Conservation (phyloP, 495 filamentous ascomycete species). For the Hypoxylon crocopeplum region DNA sequence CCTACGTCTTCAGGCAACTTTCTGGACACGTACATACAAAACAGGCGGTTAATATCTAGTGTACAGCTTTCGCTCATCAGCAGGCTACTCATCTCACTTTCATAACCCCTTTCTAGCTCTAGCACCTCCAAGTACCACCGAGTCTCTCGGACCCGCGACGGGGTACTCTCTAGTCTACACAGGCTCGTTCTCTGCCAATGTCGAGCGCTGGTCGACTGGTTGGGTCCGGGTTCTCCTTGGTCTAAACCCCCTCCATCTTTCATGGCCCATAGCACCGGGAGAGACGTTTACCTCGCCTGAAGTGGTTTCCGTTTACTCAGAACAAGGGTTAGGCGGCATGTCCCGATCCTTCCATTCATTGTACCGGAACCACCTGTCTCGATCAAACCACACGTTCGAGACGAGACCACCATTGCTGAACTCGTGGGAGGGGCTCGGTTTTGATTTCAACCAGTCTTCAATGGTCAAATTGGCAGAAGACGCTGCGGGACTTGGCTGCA, state of each 20-base stretch:
- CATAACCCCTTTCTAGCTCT: constrained; percentile 63
- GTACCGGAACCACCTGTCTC: constrained; percentile 62
- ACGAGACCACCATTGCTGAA: constrained; percentile 60
- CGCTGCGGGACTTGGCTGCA: constrained; percentile 57
- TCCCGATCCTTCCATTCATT: constrained; percentile 59
- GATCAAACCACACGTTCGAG: constrained; percentile 55
- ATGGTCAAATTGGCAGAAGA: constrained; percentile 57
- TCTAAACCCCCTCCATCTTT: constrained; percentile 58
- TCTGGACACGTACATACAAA: no score
- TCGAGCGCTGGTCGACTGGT: constrained; percentile 62
- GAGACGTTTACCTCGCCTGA: constrained; percentile 60
- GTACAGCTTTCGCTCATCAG: constrained; percentile 55
- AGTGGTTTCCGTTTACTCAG: constrained; percentile 60
- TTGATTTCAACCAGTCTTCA: constrained; percentile 54
- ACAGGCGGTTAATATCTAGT: constrained; percentile 37
- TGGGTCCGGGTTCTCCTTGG: constrained; percentile 59
- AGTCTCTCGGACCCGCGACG: constrained; percentile 59
- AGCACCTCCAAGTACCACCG: constrained; percentile 56
- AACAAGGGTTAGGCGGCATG: constrained; percentile 60
- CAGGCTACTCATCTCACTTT: constrained; percentile 61
- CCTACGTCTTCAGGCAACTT: no score
- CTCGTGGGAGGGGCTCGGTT: constrained; percentile 64
- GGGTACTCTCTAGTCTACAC: constrained; percentile 64
- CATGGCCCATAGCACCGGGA: constrained; percentile 52
- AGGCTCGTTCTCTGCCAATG: constrained; percentile 57